Base-by-base conservation (phyloP, 1,284 basidiomycete genomes). In the Cerioporus squamosus region DNA sequence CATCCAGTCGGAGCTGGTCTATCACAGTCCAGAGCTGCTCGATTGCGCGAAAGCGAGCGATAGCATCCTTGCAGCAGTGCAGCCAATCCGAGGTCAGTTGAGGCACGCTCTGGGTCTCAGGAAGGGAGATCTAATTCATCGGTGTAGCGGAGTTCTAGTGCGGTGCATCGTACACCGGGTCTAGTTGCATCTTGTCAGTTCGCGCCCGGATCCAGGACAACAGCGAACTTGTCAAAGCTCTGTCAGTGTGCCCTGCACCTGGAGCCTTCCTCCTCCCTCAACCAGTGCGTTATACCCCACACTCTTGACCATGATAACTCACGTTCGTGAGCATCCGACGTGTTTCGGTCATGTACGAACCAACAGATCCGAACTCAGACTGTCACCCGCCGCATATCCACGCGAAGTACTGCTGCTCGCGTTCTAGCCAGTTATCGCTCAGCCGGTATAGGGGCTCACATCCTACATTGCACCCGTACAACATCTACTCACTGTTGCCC, bases 391-490 rank as follows among this genome's bases (percentile, higher is more conserved):
- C 31, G 44, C 23, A 53, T 53, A 23, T 36, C 43, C 45, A 50
- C 53, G 60, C 44, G 33, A 36, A 36, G 33, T 36, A 12, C 52
- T 53, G 46, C 46, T 12, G 36, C 52, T 38, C 20, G 44, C 29
- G 45, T 52, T n/a, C 15, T 5, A n/a, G 40, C 20, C 22, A 44
- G 46, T 47, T 42, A 46, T 33, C 26, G 9, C 33, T n/a, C n/a
- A 51, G 50, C 44, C 43, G 43, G 51, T 51, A 43, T 18, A 31
- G 22, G 55, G 26, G 43, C 39, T 24, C 33, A 23, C 51, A 57
- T 57, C 38, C 52, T 40, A 38, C 51, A 48, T 48, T 52, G 57
- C 51, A 61, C 50, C 59, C 62, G 59, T 10, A 14, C 39, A 31
- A 51, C 53, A 44, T 39, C 44, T 40, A 36, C 33, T 20, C 54